Evolutionary conservation across 805 yeast species (phyloP).

Genomic region (Saitoella complicata): DNA sequence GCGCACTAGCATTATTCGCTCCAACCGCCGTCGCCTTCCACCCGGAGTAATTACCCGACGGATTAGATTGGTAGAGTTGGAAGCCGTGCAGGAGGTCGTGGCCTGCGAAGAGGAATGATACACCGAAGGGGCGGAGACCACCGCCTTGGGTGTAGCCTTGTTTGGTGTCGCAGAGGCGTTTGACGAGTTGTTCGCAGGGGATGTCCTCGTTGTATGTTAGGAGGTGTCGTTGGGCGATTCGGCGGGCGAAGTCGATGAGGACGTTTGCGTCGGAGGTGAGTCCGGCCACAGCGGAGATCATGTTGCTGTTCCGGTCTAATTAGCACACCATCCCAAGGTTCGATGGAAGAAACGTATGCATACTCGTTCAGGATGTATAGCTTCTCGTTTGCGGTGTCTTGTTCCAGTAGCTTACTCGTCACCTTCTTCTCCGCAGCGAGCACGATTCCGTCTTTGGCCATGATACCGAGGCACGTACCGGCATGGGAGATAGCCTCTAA

Average conservation of each 20-base stretch:
- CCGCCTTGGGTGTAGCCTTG: conserved; percentile 99
- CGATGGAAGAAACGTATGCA: too few species aligned
- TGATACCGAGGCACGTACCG: conserved; percentile 66
- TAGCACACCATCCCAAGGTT: background rate
- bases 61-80: conserved; percentile 88
- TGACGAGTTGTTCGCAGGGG: conserved; percentile 83
- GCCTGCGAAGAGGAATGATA: conserved; percentile 90
- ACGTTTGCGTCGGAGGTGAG: conserved; percentile 94
- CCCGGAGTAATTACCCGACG: conserved; percentile 93
- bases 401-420: conserved; percentile 80
- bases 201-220: conserved; percentile 80
- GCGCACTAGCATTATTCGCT: conserved; percentile 91
- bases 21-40: conserved; percentile 98
- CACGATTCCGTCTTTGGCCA: conserved; percentile 75
- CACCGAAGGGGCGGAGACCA: conserved; percentile 97
- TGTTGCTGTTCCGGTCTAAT: conserved; percentile 25
- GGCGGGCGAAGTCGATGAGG: conserved; percentile 73
- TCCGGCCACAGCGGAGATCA: conserved; percentile 93
- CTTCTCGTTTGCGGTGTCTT: conserved; percentile 86
- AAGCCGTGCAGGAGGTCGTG: conserved; percentile 69
- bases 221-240: conserved; percentile 66
- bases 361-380: conserved; percentile 66
- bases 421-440: conserved; percentile 94
- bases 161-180: conserved; percentile 77
- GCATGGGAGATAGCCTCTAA: conserved; percentile 78